Base-by-base conservation (phyloP, 208 protist genomes). In the Leishmania amazonensis region DNA sequence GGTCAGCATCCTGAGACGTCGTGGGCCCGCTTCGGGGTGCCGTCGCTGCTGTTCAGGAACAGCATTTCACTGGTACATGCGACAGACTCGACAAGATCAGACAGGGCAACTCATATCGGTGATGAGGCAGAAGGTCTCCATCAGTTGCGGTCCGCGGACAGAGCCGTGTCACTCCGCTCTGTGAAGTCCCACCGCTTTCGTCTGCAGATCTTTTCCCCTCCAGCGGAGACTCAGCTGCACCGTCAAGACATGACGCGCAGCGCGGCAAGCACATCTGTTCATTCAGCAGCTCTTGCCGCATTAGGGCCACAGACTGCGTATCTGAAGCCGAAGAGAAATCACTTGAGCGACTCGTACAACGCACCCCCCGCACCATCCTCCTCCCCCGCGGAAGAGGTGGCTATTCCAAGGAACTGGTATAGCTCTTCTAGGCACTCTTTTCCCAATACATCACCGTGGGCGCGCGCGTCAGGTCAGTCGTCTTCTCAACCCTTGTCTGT, bases 151-250 rank as follows among this genome's bases (percentile, higher is more conserved):
- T 40, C 8, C 15, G 6, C n/a, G 7, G 40, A 40, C 35, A 51
- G 35, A 17, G 11, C 28, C 35, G 35, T 11, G 11, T 13, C 76
- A 31, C 77, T 76, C 40, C 28, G 51, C 54, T 31, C 42, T 7
- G 45, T 75, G 38, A 76, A 35, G 19, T 85, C 81, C 8, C 81
- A 78, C 60, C 81, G 81, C 76, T 85, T 85, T 38, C 68, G 76
- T 9, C 24, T 80, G 68, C 76, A 76, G 71, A 78, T 85, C 40
- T 19, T 85, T 0, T 85, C 81, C n/a, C 81, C 81, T 51, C 17
- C 58, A 1, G 13, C 24, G 42, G 76, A 78, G 21, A 15, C 70
- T 3, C 31, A 58, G 31, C 38, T 62, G 51, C 17, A n/a, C 35
- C 13, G 17, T n/a, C n/a, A 31, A 19, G 73, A 45, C 49, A 17